Evolutionary conservation across 257 asterid genomes (phyloP), one percentile per base, ranked within the genome.

Genomic region (Marsdenia floribunda): DNA sequence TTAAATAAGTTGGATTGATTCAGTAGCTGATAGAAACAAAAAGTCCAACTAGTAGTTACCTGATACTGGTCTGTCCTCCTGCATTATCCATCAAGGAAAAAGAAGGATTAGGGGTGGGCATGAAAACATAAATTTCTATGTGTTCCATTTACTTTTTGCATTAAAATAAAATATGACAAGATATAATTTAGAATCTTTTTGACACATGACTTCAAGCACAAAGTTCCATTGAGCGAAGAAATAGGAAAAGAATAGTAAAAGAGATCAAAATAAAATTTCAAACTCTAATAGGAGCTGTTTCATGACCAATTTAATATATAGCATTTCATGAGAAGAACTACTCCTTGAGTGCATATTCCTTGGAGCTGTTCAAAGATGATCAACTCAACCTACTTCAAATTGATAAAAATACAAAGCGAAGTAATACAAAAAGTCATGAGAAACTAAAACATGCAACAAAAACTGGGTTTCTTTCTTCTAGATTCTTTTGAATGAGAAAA

Each of bases 21-120:
- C n/a, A 35, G 68, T 37, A 26, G n/a, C 75, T n/a, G 35, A 71
- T 42, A 77, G 52, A 82, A 80, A 65, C 59, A 75, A 49, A 78
- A 57, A 55, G 57, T 65, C 22, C 58, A 72, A 69, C 10, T 0
- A 59, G 22, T 29, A 73, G 70, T 77, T 88, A 94, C 97, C 99
- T 89, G 80, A 92, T 94, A 86, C 97, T 94, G 47, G 99, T 94
- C 88, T 94, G 99, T n/a, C 99, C 99, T 79, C 99, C 99, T 94
- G 97, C 79, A 87, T 81, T 14, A 66, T 65, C 44, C 61, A 69
- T 78, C 80, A 73, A 72, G 73, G 42, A 74, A 54, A 67, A 70
- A 58, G 7, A 14, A 58, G 16, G 24, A 19, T 67, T 73, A 57
- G 73, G 73, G 22, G n/a, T n/a, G 50, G 9, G 4, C 4, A 22